These are phyloP conservation scores for Candida sp. DNA, from an alignment of 1,139 yeast species.

Conservation along the genomic window DNA sequence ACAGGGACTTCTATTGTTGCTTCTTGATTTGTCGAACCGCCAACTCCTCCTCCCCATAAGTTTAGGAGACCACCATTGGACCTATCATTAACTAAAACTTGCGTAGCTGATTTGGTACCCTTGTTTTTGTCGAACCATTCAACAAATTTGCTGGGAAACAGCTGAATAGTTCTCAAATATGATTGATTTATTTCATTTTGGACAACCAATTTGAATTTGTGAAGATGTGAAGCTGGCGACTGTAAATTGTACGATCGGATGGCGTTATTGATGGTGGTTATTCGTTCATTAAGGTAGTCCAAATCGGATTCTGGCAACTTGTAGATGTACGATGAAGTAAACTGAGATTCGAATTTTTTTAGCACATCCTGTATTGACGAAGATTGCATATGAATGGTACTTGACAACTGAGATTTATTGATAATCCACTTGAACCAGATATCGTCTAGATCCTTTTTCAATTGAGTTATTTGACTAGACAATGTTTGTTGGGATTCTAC, in stretches of 20 bases:
- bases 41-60: slow-evolving; percentile 8
- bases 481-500: slow-evolving; percentile 72
- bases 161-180: slow-evolving; percentile 10
- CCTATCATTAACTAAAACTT: slow-evolving; percentile 3
- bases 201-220: slow-evolving; percentile 57
- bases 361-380: slow-evolving; percentile 11
- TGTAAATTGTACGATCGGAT: slow-evolving; percentile 76
- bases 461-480: slow-evolving; percentile 38
- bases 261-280: slow-evolving; percentile 51
- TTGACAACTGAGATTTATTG: slow-evolving; percentile 16
- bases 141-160: slow-evolving; percentile 11
- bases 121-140: slow-evolving; percentile 19
- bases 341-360: slow-evolving; percentile 7
- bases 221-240: slow-evolving; percentile 68
- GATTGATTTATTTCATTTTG: slow-evolving; percentile 47
- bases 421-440: slow-evolving; percentile 42
- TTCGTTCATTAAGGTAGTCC: slow-evolving; percentile 38
- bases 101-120: slow-evolving; percentile 3
- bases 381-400: slow-evolving; percentile 7
- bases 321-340: slow-evolving; percentile 1
- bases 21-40: slow-evolving; percentile 7
- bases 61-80: slow-evolving; percentile 6
- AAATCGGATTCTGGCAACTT: slow-evolving; percentile 10
- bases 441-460: slow-evolving; percentile 42
- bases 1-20: slow-evolving; percentile 9